A percentile compares a stretch with the other conserved stretches of the same genome.
phyloP scores from a whole-genome alignment of 2,329 filamentous ascomycete species.

The Ophiostoma ulmi region DNA sequence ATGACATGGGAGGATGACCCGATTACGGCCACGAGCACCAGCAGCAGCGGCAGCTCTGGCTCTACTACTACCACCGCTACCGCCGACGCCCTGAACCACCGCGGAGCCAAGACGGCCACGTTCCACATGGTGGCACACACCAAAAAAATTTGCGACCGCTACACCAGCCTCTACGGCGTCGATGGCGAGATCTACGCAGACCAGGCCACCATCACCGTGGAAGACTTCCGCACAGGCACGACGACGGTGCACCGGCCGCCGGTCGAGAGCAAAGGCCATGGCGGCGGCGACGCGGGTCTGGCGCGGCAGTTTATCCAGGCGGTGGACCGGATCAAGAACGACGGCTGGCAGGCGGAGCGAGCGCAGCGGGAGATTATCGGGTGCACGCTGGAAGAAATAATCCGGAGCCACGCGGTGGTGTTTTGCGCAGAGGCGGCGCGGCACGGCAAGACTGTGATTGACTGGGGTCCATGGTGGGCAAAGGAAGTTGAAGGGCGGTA shows the following conservation, averaged over 20 bases:
- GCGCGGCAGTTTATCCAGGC: slow-evolving; percentile 78
- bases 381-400: slow-evolving; percentile 76
- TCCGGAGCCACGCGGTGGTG: slow-evolving; percentile 87
- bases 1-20: slow-evolving; percentile 78
- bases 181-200: slow-evolving; percentile 84
- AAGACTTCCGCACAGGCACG: slow-evolving; percentile 61
- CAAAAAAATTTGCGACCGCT: slow-evolving; percentile 77
- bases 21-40: slow-evolving; percentile 29
- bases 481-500: slow-evolving; percentile 41
- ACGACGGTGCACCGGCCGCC: slow-evolving; percentile 56
- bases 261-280: slow-evolving; percentile 57
- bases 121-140: slow-evolving; percentile 96
- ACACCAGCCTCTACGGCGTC: slow-evolving; percentile 80
- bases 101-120: slow-evolving; percentile 74
- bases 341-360: slow-evolving; percentile 57
- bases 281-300: slow-evolving; percentile 75
- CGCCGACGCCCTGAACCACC: slow-evolving; percentile 34
- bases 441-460: slow-evolving; percentile 60
- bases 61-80: neutral
- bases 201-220: slow-evolving; percentile 67
- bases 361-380: slow-evolving; percentile 75
- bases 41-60: neutral
- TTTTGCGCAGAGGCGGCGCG: slow-evolving; percentile 92
- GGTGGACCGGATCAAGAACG: slow-evolving; percentile 70
- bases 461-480: slow-evolving; percentile 74